Evolutionary conservation across 208 protist genomes (phyloP), one percentile per base, ranked within the genome.

Genomic region (Wallacemonas collosoma): DNA sequence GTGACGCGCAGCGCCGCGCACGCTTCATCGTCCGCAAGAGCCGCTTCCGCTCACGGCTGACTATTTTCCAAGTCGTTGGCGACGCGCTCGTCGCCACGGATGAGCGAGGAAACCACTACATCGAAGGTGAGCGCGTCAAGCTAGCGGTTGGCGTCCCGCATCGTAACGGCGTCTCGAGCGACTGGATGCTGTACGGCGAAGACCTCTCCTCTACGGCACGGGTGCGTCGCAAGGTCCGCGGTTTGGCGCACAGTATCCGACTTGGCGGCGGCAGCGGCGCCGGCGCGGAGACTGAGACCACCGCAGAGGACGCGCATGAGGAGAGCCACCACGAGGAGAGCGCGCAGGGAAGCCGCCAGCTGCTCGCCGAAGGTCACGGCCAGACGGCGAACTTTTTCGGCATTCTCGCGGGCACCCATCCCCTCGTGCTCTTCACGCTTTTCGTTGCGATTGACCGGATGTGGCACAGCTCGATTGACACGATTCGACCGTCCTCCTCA

Each of bases 1-100:
- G 86, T 67, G 82, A 90, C 55, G 75, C 63, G 9, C 50, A 79
- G 57, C 89, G 86, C n/a, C 54, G 71, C 2, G 84, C 85, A 6
- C 77, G 61, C 41, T 94, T 84, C 60, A 53, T 90, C 14, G 38
- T 94, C 54, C 79, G 76, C 15, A 71, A 79, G 65, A 85, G 89
- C 43, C 80, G 82, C 3, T 68, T 94, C 39, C 89, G 80, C 41
- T 77, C 56, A 1, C 79, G 79, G 9, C 65, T 94, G 43, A 76
- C 75, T 7, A 60, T 94, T 17, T 91, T 76, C 68, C 74, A 77
- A 66, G 60, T 91, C 41, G 8, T 85, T 35, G 84, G 80, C 7
- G 75, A 77, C 26, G 70, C 82, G 8, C 67, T 38, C 12, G 80
- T 89, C 15, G 51, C 71, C 39, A 90, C 88, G 58, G 79, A 81